Base-by-base conservation (phyloP, 129 eudicot genomes). In the Erigeron canadensis region DNA sequence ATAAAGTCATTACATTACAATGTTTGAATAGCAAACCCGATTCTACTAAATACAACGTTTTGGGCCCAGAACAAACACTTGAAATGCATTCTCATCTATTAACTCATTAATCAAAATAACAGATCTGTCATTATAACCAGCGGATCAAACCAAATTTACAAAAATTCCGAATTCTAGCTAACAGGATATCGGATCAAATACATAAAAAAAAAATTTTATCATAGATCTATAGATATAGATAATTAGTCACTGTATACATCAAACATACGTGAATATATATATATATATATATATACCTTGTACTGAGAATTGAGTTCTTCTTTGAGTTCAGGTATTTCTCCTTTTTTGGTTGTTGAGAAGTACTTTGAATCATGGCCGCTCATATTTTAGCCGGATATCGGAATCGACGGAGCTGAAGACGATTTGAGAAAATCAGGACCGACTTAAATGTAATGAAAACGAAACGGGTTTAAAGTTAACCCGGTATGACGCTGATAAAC, bases 251-350 rank as follows among this genome's bases (percentile, higher is more conserved):
- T 13, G 13, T 3, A 45, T 45, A 45, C 8, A 13, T 13, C 8
- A 45, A 45, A 45, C 15, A 45, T n/a, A n/a, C n/a, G n/a, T n/a
- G n/a, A 18, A 11, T 6, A 55, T 1, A 0, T n/a, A 15, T 6
- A 7, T 18, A 56, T 56, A 56, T 23, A 51, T 68, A 34, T 72
- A 60, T 9, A 45, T 5, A 91, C 96, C 93, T 91, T 91, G 82
- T 88, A 88, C 90, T 91, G 97, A 61, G 97, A 91, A 88, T 91
- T 91, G 87, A 88, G 97, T 69, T 91, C 97, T 70, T 91, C 97
- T 73, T 91, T 88, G 76, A 91, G 96, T 78, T 91, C 96, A 28
- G 97, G 97, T 70, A 91, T 91, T 77, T 91, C 97, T 16, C 97
- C 97, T 83, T 91, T 91, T 45, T 91, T 91, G 61, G 97, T 91